These are phyloP conservation scores for Herpetospermum pedunculosum DNA, from an alignment of 306 rosid species.

Conservation along the genomic window DNA sequence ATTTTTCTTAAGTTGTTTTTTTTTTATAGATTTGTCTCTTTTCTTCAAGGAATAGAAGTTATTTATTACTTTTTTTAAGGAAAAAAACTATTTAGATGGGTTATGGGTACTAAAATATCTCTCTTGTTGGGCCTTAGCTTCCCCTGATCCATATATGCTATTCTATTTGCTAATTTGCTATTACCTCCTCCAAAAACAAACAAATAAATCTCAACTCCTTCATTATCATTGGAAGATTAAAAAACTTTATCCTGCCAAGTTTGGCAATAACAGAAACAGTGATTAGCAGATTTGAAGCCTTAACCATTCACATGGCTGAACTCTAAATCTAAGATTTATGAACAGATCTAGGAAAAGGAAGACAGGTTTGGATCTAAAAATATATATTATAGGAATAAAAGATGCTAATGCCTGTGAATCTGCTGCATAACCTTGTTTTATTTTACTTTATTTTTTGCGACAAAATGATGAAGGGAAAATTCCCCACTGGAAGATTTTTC, in stretches of 20 bases:
- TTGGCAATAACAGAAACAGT: neutral
- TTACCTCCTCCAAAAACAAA: neutral
- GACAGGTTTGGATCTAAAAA: neutral
- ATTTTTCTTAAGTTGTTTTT: neutral
- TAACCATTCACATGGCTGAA: neutral
- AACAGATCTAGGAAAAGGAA: neutral
- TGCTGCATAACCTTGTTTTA: neutral
- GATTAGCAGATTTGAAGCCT: neutral
- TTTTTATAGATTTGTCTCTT: neutral
- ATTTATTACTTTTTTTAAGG: neutral
- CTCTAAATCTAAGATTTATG: neutral
- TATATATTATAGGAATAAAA: neutral
- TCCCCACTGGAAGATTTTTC: neutral
- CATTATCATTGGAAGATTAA: neutral
- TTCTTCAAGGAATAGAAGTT: neutral
- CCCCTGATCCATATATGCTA: neutral
- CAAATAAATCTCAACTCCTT: neutral
- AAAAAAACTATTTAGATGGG: too few species aligned
- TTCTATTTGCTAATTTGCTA: too few species aligned
- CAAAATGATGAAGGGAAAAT: conserved; percentile 1
- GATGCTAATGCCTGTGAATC: conserved; percentile 1
- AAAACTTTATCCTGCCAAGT: neutral
- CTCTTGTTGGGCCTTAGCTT: conserved; percentile 2
- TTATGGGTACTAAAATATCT: neutral
- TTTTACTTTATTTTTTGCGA: neutral